Percentiles rank a stretch among this genome's conserved stretches.
These are phyloP conservation scores for Schoenoplectus tabernaemontani DNA, from an alignment of 202 grass and related monocot genomes.

Conservation along the genomic window DNA sequence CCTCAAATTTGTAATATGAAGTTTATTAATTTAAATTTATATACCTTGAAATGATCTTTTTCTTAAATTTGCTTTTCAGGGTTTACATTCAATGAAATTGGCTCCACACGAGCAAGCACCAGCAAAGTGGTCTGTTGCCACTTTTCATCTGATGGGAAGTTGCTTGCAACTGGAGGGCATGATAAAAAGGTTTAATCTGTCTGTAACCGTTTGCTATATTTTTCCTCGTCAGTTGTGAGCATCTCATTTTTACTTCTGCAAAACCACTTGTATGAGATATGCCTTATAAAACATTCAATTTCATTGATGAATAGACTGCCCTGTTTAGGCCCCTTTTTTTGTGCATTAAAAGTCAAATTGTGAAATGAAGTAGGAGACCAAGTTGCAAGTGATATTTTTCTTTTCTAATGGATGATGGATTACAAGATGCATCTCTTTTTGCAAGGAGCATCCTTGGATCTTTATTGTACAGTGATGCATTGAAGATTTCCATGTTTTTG, in stretches of 20 bases:
- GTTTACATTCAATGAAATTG: slow-evolving; percentile 72
- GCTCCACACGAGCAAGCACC: slow-evolving; percentile 49
- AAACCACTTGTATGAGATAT: neutral
- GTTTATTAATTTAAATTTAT: neutral
- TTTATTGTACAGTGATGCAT: neutral
- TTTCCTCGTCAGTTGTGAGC: neutral
- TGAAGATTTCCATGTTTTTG: neutral
- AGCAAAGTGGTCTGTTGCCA: slow-evolving; percentile 84
- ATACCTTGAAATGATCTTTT: neutral
- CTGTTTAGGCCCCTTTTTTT: neutral
- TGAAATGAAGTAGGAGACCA: neutral
- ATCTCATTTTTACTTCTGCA: neutral
- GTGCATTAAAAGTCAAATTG: neutral
- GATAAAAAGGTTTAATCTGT: slow-evolving; percentile 75
- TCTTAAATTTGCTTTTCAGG: slow-evolving; percentile 32
- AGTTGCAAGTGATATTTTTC: neutral
- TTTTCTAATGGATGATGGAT: neutral
- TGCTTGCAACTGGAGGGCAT: slow-evolving; percentile 95
- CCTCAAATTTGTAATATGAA: slow-evolving; percentile 13
- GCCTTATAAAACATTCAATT: neutral
- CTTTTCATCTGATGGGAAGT: slow-evolving; percentile 86
- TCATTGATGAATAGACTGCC: neutral
- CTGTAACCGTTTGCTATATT: neutral
- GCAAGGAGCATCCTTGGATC: neutral
- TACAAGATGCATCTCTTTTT: neutral